Evolutionary conservation across 805 yeast genomes (phyloP).

Genomic region (Myxozyma neotropica): DNA sequence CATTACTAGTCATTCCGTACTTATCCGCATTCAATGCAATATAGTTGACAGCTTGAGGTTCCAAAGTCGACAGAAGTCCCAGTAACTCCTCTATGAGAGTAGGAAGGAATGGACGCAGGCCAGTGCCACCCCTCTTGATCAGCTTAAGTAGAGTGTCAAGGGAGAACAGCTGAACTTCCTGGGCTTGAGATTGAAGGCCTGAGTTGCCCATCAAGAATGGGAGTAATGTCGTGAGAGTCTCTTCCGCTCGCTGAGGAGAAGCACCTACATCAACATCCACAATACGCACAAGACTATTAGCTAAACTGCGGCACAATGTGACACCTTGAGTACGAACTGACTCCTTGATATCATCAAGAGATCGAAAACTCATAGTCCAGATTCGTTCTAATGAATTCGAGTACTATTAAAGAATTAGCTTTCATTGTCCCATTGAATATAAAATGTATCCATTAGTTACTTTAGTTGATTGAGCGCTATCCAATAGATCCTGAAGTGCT

Average conservation of each 20-base stretch:
- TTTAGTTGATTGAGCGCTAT: conserved; percentile 58
- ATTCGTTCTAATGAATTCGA: conserved; percentile 60
- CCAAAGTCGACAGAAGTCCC: conserved; percentile 77
- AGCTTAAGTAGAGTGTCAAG: conserved; percentile 70
- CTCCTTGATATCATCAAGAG: conserved; percentile 91
- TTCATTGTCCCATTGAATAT: neutral
- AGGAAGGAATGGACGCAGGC: conserved; percentile 67
- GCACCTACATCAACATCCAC: conserved; percentile 53
- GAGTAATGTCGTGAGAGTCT: conserved; percentile 58
- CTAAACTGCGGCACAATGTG: conserved; percentile 64
- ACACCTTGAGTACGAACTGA: conserved; percentile 84
- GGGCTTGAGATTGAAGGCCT: conserved; percentile 83
- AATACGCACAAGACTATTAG: conserved; percentile 61
- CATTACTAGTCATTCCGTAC: conserved; percentile 69
- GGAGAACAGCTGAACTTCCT: conserved; percentile 77
- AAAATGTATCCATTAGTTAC: conserved; percentile 36
- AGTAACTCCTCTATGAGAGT: conserved; percentile 69
- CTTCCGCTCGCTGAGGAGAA: conserved; percentile 48
- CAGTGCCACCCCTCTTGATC: conserved; percentile 62
- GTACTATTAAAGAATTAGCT: conserved; percentile 6
- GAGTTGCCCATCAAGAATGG: conserved; percentile 79
- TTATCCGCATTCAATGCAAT: conserved; percentile 85
- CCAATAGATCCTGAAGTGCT: conserved; percentile 56
- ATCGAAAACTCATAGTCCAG: conserved; percentile 87
- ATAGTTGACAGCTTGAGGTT: conserved; percentile 88